These are phyloP conservation scores for Trematosphaeria pertusa DNA, from an alignment of 2,329 filamentous ascomycete species.

Conservation along the genomic window DNA sequence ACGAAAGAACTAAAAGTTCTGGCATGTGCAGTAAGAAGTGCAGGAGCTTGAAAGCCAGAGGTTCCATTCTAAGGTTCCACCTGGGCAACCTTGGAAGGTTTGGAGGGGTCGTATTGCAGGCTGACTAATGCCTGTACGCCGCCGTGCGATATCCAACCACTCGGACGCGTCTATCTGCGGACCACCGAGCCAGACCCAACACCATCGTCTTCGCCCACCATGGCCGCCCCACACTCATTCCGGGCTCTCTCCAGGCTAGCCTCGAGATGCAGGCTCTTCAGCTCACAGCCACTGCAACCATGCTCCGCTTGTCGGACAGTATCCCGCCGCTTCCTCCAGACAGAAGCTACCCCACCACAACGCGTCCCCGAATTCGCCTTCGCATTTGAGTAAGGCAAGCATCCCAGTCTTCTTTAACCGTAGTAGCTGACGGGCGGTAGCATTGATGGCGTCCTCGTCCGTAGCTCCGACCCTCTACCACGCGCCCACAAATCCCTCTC, in stretches of 20 bases:
- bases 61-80: no score
- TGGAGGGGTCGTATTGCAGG: no score
- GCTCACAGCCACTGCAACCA: no score
- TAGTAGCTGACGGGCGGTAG: slow-evolving; percentile 51
- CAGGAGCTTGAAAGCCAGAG: no score
- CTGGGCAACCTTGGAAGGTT: no score
- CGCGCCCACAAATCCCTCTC: slow-evolving; percentile 76
- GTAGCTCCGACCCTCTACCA: slow-evolving; percentile 78
- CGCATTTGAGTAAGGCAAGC: slow-evolving; percentile 61
- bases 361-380: slow-evolving; percentile 58
- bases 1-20: no score
- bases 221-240: slow-evolving; percentile 1
- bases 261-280: not conserved
- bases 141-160: slow-evolving; percentile 4
- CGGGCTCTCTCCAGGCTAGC: not conserved
- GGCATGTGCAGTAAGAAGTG: no score
- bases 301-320: slow-evolving; percentile 10
- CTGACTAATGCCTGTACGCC: no score
- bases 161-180: slow-evolving; percentile 13
- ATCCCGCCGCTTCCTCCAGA: slow-evolving; percentile 34
- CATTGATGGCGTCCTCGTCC: slow-evolving; percentile 95
- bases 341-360: slow-evolving; percentile 23
- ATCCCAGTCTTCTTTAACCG: slow-evolving; percentile 12
- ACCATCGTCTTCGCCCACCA: slow-evolving; percentile 2
- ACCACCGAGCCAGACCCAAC: slow-evolving; percentile 9